These are phyloP conservation scores for Pinus albicaulis DNA, from an alignment of 75 land plant genomes.

Conservation along the genomic window DNA sequence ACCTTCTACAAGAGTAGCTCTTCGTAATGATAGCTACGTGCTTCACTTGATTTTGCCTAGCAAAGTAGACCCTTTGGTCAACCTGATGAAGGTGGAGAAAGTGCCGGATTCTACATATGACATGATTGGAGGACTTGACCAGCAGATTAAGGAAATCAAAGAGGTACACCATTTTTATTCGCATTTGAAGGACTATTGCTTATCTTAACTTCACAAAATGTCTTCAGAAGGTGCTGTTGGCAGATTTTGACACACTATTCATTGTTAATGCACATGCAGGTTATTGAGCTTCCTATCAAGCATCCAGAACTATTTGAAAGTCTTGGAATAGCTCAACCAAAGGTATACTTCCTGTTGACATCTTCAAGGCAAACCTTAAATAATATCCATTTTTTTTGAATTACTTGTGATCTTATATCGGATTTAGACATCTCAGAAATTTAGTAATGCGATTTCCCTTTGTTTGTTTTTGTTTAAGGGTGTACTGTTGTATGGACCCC, in stretches of 20 bases:
- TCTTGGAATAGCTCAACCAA: conserved; percentile 98
- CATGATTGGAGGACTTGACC: conserved; percentile 97
- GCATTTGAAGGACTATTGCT: background rate
- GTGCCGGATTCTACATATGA: conserved; percentile 97
- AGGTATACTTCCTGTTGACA: conserved; percentile 37
- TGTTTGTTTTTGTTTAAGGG: conserved; percentile 35
- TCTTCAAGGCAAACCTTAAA: background rate
- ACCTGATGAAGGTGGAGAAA: conserved; percentile 95
- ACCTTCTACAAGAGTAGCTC: conserved; percentile 85
- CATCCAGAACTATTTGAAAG: conserved; percentile 98
- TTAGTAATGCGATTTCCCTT: background rate
- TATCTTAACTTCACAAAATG: background rate
- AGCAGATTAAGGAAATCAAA: conserved; percentile 91
- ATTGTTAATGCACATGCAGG: conserved; percentile 39
- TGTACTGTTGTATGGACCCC: conserved; percentile 84
- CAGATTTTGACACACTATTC: background rate
- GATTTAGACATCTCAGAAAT: background rate
- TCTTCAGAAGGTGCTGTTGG: background rate
- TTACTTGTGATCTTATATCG: background rate
- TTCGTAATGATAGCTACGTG: conserved; percentile 92
- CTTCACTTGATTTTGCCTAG: conserved; percentile 87
- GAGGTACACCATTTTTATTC: conserved; percentile 43
- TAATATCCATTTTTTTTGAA: background rate
- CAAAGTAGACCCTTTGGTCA: conserved; percentile 91
- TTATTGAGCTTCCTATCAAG: conserved; percentile 95